A percentile compares a stretch with the other conserved stretches of the same genome.
Conservation (phyloP, 345 rosid genomes). For the Linum lewisii region DNA sequence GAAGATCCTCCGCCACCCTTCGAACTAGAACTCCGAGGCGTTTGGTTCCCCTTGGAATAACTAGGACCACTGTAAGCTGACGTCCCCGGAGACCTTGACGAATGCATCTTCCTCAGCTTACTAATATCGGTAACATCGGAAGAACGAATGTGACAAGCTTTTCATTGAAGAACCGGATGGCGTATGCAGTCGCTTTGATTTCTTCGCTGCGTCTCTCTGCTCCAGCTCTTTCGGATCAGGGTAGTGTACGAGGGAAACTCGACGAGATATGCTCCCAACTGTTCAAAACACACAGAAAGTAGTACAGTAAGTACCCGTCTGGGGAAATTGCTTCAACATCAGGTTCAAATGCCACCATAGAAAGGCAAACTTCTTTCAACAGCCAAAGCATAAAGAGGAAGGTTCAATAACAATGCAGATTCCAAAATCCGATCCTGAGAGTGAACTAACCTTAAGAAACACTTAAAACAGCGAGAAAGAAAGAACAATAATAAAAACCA, state of each 20-base stretch:
- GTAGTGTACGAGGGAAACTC: constrained; percentile 48
- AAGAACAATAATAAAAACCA: no score
- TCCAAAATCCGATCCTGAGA: no score
- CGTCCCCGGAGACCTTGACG: not conserved
- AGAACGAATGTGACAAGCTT: not conserved
- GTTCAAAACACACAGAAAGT: constrained; percentile 10
- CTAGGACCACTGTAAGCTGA: not conserved
- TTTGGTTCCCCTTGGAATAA: not conserved
- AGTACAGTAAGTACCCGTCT: not conserved
- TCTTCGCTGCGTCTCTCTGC: constrained; percentile 19
- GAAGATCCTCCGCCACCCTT: not conserved
- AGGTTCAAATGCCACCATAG: not conserved
- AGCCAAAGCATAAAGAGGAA: no score
- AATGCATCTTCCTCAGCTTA: not conserved
- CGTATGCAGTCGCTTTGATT: constrained; percentile 3
- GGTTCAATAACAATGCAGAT: no score
- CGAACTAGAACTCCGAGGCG: not conserved
- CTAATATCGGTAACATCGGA: not conserved
- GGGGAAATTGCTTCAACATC: not conserved
- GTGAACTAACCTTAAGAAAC: no score
- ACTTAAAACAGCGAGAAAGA: no score
- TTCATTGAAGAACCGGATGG: not conserved
- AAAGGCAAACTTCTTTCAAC: no score
- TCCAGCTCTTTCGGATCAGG: constrained; percentile 60
- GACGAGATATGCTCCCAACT: constrained; percentile 55